Evolutionary conservation across 2,329 filamentous ascomycete species (phyloP).

Genomic region (Geosmithia putterillii): DNA sequence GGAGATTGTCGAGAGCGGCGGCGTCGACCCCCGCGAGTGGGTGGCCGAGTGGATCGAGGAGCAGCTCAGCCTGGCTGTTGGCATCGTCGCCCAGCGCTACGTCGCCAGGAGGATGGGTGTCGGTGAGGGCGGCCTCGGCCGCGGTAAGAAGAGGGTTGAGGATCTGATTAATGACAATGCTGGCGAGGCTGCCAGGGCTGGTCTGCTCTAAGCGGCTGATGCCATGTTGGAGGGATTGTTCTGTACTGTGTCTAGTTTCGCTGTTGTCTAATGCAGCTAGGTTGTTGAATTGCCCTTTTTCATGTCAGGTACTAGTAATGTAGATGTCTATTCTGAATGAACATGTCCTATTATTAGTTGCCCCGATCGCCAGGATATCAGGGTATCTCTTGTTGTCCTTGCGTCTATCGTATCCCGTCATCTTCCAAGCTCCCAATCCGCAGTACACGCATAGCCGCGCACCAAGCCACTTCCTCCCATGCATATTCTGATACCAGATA

Average conservation of each 20-base stretch:
- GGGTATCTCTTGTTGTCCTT: too few relatives aligned
- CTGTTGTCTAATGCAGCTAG: background rate
- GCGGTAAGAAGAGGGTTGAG: conserved; percentile 48
- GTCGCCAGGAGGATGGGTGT: conserved; percentile 94
- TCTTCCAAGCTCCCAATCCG: too few relatives aligned
- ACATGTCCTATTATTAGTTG: too few relatives aligned
- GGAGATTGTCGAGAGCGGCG: conserved; percentile 64
- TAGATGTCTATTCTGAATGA: too few relatives aligned
- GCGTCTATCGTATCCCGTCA: too few relatives aligned
- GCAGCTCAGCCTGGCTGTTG: conserved; percentile 61
- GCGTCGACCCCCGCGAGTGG: conserved; percentile 91
- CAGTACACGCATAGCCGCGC: too few relatives aligned
- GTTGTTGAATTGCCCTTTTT: background rate
- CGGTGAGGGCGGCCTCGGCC: conserved; percentile 59
- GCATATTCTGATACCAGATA: too few relatives aligned
- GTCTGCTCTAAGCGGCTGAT: conserved; percentile 1
- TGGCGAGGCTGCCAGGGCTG: conserved; percentile 46
- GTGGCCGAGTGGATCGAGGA: conserved; percentile 97
- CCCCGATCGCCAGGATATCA: too few relatives aligned
- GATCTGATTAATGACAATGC: conserved; percentile 42
- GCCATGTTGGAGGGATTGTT: background rate
- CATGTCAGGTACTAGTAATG: too few relatives aligned
- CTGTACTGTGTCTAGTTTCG: background rate
- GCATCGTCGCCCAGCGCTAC: conserved; percentile 86
- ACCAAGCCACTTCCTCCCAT: too few relatives aligned